Conservation (phyloP, 768 basidiomycete genomes). For the Hypsizygus marmoreus region DNA sequence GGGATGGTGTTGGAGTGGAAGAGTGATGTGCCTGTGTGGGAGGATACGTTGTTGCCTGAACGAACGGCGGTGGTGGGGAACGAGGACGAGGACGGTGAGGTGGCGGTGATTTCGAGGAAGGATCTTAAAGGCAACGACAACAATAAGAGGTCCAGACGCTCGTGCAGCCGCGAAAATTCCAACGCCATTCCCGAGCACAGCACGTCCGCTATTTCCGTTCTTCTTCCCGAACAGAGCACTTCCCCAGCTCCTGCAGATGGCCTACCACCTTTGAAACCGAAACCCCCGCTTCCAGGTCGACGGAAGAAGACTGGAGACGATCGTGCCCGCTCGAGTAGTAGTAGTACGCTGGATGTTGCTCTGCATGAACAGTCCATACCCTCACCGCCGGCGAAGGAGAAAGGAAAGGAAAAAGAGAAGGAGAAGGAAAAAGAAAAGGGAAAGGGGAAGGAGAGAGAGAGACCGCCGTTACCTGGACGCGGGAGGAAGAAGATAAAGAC, state of each 20-base stretch:
- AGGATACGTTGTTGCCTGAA: slow-evolving; percentile 25
- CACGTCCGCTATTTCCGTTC: no score
- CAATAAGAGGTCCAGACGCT: no score
- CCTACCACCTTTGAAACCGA: no score
- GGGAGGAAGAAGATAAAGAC: no score
- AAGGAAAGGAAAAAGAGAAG: slow-evolving; percentile 4
- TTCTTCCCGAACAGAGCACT: no score
- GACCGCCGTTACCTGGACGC: not conserved
- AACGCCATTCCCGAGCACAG: no score
- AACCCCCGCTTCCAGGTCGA: no score
- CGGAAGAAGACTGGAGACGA: no score
- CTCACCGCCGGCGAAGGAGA: not conserved
- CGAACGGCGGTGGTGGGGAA: not conserved
- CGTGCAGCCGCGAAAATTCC: no score
- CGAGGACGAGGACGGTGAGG: no score
- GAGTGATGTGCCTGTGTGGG: slow-evolving; percentile 34
- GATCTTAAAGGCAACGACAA: not conserved
- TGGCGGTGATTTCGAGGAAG: not conserved
- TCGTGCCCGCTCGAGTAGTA: not conserved
- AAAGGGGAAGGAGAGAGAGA: slow-evolving; percentile 2
- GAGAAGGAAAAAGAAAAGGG: slow-evolving; percentile 4
- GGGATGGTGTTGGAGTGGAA: slow-evolving; percentile 39
- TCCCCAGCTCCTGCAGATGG: no score
- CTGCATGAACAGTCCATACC: not conserved
- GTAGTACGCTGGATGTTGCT: not conserved